These are phyloP conservation scores for Thalassiosira profunda DNA, from an alignment of 108 stramenopile genomes.

Conservation along the genomic window DNA sequence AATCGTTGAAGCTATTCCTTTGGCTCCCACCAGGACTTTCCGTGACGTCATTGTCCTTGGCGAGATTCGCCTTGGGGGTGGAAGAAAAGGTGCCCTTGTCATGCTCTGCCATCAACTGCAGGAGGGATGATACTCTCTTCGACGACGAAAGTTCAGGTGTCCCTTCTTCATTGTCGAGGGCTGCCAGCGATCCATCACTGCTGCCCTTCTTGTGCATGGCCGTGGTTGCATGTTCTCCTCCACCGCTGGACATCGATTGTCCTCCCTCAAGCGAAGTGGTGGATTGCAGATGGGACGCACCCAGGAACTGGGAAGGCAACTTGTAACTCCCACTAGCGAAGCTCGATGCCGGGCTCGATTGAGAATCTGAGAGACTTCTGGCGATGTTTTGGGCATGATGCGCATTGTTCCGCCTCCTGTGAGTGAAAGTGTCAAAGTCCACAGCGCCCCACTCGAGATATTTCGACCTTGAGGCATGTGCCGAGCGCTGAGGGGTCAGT, in stretches of 20 bases:
- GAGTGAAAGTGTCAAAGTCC: slow-evolving; percentile 34
- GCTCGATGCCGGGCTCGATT: slow-evolving; percentile 26
- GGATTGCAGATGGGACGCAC: slow-evolving; percentile 30
- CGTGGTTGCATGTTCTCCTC: too few relatives aligned
- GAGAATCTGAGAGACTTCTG: slow-evolving; percentile 12
- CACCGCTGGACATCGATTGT: neutral
- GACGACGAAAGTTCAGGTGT: neutral
- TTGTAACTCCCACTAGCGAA: slow-evolving; percentile 25
- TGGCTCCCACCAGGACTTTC: slow-evolving; percentile 5
- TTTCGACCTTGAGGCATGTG: slow-evolving; percentile 9
- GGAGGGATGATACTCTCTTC: slow-evolving; percentile 1
- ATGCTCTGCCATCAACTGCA: slow-evolving; percentile 31
- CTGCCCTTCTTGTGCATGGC: too few relatives aligned
- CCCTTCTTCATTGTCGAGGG: slow-evolving; percentile 7
- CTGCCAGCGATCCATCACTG: neutral
- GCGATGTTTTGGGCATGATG: neutral
- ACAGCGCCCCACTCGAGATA: slow-evolving; percentile 50
- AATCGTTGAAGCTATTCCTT: slow-evolving; percentile 9
- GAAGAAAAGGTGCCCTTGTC: too few relatives aligned
- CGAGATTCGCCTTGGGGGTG: too few relatives aligned
- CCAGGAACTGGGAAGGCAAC: neutral
- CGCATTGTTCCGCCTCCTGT: slow-evolving; percentile 10
- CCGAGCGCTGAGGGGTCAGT: slow-evolving; percentile 9
- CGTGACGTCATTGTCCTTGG: too few relatives aligned
- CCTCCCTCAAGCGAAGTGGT: slow-evolving; percentile 32